Base-by-base conservation (phyloP, 2,329 filamentous ascomycete species). In the Paraconiothyrium sp. region DNA sequence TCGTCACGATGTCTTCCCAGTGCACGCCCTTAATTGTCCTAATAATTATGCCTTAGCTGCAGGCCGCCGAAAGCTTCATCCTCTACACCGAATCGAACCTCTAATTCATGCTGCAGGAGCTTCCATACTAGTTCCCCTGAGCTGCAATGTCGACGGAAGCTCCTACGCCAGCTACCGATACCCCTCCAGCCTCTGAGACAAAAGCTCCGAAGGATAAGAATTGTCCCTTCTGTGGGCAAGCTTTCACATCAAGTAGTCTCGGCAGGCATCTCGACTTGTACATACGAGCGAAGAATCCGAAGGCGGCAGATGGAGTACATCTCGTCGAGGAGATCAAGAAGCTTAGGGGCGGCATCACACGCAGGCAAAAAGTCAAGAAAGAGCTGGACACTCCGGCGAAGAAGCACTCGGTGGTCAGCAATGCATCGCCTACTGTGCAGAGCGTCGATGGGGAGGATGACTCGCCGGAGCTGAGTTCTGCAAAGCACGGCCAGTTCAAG, bases 191-290 rank as follows among this genome's bases (percentile, higher is more conserved):
- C 80, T 62, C 59, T 41, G 66, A 68, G 67, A 77, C 78, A 59
- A 78, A 81, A 57, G 85, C 90, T 16, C 79, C 85, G 61, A 98
- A 98, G 80, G 94, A 98, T 82, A 93, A 92, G 75, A 89, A 85
- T 66, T 97, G 94, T 77, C 92, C 90, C 39, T 98, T 92, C 81
- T 98, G 94, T 78, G 85, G 89, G 50, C 93, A 97, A 78, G 85
- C 90, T 7, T 98, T 97, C 76, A 97, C 94, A 16, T 97, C 94
- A 1, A 97, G 93, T 16, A 97, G 93, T 2, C 88, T 98, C 57
- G 94, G 94, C 54, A 90, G 94, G 49, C 94, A 98, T 80, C 89
- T 97, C 68, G 94, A 98, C 77, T 87, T 97, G 43, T 97, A 96
- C 78, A 94, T 97, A 72, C 94, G 93, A 75, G 90, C 93, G 61